phyloP scores from a whole-genome alignment of 2,329 filamentous ascomycete species.

The Chaetomium globosum region DNA sequence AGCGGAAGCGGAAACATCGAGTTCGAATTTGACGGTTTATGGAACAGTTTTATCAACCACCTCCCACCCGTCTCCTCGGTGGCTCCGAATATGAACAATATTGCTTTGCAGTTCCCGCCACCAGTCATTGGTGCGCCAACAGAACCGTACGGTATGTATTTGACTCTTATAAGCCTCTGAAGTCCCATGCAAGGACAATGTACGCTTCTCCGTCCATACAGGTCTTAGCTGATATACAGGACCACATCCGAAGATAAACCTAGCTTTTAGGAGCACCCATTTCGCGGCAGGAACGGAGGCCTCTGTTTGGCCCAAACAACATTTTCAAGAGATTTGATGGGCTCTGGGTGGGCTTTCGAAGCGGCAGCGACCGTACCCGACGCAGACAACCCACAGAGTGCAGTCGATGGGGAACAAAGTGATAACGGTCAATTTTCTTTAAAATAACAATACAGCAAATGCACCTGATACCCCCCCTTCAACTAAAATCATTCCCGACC shows the following conservation, averaged over 20 bases:
- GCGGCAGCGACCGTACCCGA: not conserved
- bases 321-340: not conserved
- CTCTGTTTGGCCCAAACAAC: not conserved
- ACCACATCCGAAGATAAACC: conserved; percentile 19
- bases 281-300: not conserved
- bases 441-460: conserved; percentile 7
- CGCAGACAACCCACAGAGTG: not conserved
- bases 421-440: not conserved
- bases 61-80: conserved; percentile 33
- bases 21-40: conserved; percentile 46
- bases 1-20: conserved; percentile 42
- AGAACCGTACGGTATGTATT: conserved; percentile 31
- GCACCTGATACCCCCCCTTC: not conserved
- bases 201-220: conserved; percentile 27
- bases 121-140: conserved; percentile 21
- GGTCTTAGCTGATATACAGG: conserved; percentile 29
- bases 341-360: conserved; percentile 6
- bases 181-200: not conserved
- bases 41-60: conserved; percentile 39
- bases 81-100: conserved; percentile 21
- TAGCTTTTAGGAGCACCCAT: conserved; percentile 9
- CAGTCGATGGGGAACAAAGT: not conserved
- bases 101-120: conserved; percentile 32
- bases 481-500: conserved; percentile 39
- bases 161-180: not conserved